Base-by-base conservation (phyloP, 495 filamentous ascomycete species). In the Aeminium ludgeri region DNA sequence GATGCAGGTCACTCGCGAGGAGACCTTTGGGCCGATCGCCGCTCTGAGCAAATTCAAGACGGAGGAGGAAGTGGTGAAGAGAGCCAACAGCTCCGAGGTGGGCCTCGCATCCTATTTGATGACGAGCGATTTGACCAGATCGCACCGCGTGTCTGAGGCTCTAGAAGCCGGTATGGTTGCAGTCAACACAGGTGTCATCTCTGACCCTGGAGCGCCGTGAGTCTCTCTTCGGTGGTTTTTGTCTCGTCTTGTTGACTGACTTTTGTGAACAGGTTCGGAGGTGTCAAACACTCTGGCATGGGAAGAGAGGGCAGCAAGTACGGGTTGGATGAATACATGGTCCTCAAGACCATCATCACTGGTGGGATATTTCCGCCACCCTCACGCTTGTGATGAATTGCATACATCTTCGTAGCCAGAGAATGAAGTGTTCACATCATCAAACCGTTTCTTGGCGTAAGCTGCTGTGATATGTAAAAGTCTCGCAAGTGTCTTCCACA, bases 71-170 rank as follows among this genome's bases (percentile, higher is more conserved):
- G 53, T 50, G 3, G 10, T 61, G 1, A 23, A 20, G 0, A 19
- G 46, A 12, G 55, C 59, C 3, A 63, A 63, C 23, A 36, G 39
- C 8, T 48, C 51, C 6, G 48, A 53, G 19, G 46, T 55, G 17
- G 60, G 60, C 11, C 49, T 64, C 11, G 58, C 58, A 0, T 51
- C 48, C 6, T 58, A 58, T 38, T 48, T 64, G 34, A 62, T 54
- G 34, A 51, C 36, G 2, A 20, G 36, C 10, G 46, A 61, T 40
- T 25, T 64, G 6, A 10, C 23, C 5, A 50, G 56, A 0, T 43
- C 48, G 0, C 20, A 50, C 33, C 44, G 56, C 5, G 31, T 33
- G n/a, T 33, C 31, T 33, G 31, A 33, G 12, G 31, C 31, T 3
- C 16, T 33, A 11, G 31, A 33, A 11, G 31, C 31, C 11, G 31